Base-by-base conservation (phyloP, 2,329 filamentous ascomycete species). In the Bipolaris zeicola region DNA sequence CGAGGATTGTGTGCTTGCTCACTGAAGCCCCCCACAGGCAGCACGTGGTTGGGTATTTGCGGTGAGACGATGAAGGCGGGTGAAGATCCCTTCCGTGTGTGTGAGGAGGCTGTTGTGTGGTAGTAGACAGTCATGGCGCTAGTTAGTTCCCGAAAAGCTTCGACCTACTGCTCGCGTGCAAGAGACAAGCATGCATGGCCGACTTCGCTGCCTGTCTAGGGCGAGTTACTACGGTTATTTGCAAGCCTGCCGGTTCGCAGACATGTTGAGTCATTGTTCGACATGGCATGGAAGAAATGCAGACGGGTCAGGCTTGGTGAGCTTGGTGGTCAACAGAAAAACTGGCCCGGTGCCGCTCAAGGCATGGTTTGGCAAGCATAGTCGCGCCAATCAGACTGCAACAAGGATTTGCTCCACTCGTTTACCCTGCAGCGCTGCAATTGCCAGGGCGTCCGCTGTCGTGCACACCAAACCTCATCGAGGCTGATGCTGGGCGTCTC, bases 71-170 rank as follows among this genome's bases (percentile, higher is more conserved):
- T 46, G 45, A 46, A 45, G 38, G 36, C 41, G 20, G 7, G 20
- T 45, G 61, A n/a, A 50, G 50, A 64, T 68, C 62, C 41, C 54
- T 52, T 33, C 64, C 56, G 7, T 31, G 34, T 10, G 7, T 31
- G 34, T 8, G 33, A 59, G 55, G 57, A 57, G 56, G 55, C 52
- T 38, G 11, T 34, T 36, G 33, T 38, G 24, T 51, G 7, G 26
- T 28, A 28, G 26, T 34, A 26, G 16, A 52, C 16, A 20, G 45
- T 31, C 33, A 45, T 47, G 26, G 43, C 49, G 41, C 38, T 53
- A 46, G 44, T 34, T 53, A 42, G 44, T 37, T 49, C 44, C 43
- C 39, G 38, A 34, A 50, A 50, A 26, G 45, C 46, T 48, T 47
- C 14, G 49, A 50, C 42, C 16, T 43, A 20, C 18, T 43, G 36